Base-by-base conservation (phyloP, 768 basidiomycete genomes). In the Multifurca ochricompacta region DNA sequence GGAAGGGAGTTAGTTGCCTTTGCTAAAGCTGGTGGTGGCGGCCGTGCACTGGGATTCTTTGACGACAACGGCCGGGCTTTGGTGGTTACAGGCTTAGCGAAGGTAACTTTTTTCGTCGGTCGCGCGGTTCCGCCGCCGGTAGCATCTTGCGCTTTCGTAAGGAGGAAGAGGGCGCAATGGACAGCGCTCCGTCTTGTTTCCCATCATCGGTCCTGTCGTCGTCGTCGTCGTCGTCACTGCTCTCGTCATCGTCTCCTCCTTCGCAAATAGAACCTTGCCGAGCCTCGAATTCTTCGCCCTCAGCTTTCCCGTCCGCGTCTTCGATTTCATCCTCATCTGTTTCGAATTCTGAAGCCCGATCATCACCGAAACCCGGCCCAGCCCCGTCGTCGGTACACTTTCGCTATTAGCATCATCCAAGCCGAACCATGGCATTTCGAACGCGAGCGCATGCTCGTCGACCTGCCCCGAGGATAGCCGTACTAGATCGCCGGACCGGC, bases 401-500 rank as follows among this genome's bases (percentile, higher is more conserved):
- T 25, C 58, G 43, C 72, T 70, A 9, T 71, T 71, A 32, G 68
- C 71, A 18, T 71, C 64, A 35, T 70, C 73, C 44, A 69, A 67
- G 74, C 77, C 59, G n/a, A 66, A 64, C 68, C 73, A 73, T 13
- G 60, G 57, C 27, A 59, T 63, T 16, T 73, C 72, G 53, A 77
- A 63, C 42, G 70, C 74, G 16, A 78, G 65, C 19, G 65, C 67
- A 28, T 80, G 70, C 41, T 48, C 46, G 48, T 81, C 81, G 21
- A 69, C 63, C 49, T 39, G 60, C 0, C 75, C 73, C 13, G 68
- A 54, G 4, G 61, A 63, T 59, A 83, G 67, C 64, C 73, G 82
- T 46, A 94, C 79, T 57, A 72, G 65, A 0, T 69, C 74, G 3
- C 52, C 54, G 1, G 66, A 65, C 60, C 78, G 81, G 58, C 87